Percentiles rank a stretch among this genome's conserved stretches.
Evolutionary conservation across 2,329 filamentous ascomycete species (phyloP).

Genomic region (Paraconiothyrium brasiliense): DNA sequence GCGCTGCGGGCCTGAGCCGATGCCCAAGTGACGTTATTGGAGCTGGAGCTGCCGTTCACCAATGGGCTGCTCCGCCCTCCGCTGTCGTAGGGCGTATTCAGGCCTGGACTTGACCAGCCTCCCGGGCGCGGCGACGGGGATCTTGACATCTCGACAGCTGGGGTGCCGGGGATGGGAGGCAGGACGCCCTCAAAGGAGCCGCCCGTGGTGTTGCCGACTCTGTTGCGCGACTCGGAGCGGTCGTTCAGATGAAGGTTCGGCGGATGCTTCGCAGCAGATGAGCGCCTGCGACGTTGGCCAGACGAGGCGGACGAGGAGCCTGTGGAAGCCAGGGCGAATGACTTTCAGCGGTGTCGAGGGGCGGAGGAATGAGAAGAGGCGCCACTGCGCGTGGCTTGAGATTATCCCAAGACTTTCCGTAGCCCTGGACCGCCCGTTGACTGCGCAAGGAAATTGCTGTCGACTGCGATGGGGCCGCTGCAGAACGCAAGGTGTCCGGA

Average conservation of each 20-base stretch:
- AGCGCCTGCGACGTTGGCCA: slow-evolving; percentile 53
- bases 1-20: slow-evolving; percentile 80
- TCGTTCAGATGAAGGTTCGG: slow-evolving; percentile 46
- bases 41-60: slow-evolving; percentile 57
- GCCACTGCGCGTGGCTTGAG: slow-evolving; percentile 36
- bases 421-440: slow-evolving; percentile 24
- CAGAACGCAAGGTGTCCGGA: slow-evolving; percentile 18
- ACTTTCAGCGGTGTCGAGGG: slow-evolving; percentile 32
- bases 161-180: slow-evolving; percentile 50
- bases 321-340: slow-evolving; percentile 51
- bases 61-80: slow-evolving; percentile 76
- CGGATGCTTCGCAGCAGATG: slow-evolving; percentile 49
- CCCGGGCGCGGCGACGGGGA: slow-evolving; percentile 87
- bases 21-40: slow-evolving; percentile 76
- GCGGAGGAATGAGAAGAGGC: slow-evolving; percentile 32
- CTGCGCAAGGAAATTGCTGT: slow-evolving; percentile 21
- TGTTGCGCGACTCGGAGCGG: slow-evolving; percentile 32
- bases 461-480: background rate
- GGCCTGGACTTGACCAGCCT: slow-evolving; percentile 86
- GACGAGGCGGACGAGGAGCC: slow-evolving; percentile 47
- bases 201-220: slow-evolving; percentile 44
- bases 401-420: slow-evolving; percentile 19
- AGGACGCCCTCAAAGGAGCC: slow-evolving; percentile 45
- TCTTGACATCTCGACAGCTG: slow-evolving; percentile 74
- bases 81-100: slow-evolving; percentile 69